Evolutionary conservation across 2,329 filamentous ascomycete genomes (phyloP).

Genomic region (Coleophoma cylindrospora): DNA sequence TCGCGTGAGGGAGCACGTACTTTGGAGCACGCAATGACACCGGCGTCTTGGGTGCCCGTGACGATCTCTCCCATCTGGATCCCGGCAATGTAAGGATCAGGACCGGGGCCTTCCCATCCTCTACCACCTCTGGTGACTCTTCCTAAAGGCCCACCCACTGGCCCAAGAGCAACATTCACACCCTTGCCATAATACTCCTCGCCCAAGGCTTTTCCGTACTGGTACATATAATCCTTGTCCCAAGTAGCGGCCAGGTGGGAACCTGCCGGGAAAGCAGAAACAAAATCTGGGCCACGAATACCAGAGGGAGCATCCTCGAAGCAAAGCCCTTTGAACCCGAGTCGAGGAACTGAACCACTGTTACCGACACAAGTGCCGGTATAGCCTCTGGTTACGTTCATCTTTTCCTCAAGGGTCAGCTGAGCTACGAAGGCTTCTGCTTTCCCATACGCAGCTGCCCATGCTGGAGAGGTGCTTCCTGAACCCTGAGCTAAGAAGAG

Average conservation of each 20-base stretch:
- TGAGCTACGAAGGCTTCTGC: constrained; percentile 62
- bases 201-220: constrained; percentile 69
- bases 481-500: neutral
- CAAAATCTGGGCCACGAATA: constrained; percentile 42
- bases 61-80: constrained; percentile 57
- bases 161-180: constrained; percentile 66
- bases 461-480: constrained; percentile 28
- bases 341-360: constrained; percentile 14
- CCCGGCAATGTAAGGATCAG: constrained; percentile 37
- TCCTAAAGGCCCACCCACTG: constrained; percentile 59
- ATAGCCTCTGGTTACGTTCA: constrained; percentile 25
- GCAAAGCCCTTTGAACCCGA: constrained; percentile 20
- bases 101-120: constrained; percentile 56
- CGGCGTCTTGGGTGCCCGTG: constrained; percentile 44
- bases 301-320: constrained; percentile 20
- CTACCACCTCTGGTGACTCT: constrained; percentile 59
- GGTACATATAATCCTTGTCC: constrained; percentile 66
- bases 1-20: constrained; percentile 42
- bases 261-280: constrained; percentile 60
- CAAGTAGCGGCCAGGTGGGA: constrained; percentile 62
- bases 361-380: constrained; percentile 15
- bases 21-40: constrained; percentile 45
- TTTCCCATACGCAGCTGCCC: constrained; percentile 65
- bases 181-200: constrained; percentile 72
- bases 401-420: constrained; percentile 76